Conservation (phyloP, 176 grass and related monocot species). For the Paspalum notatum region DNA sequence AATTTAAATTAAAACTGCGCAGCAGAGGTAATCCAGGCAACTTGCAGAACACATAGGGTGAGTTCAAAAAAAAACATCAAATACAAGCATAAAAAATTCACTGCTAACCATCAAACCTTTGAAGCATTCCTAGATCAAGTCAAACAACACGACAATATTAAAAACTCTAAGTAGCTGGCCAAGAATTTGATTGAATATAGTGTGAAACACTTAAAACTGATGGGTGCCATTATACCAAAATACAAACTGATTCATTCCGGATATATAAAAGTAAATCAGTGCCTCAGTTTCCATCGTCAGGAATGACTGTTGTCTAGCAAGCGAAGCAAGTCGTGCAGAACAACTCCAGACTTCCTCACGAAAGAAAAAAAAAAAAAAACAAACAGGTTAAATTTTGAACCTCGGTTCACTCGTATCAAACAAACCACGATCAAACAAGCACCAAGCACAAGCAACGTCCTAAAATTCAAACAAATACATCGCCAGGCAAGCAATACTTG, state of each 20-base stretch:
- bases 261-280: no score
- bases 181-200: not conserved
- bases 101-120: constrained; percentile 4
- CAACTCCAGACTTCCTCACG: not conserved
- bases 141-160: not conserved
- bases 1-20: constrained; percentile 6
- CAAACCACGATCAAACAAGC: constrained; percentile 8
- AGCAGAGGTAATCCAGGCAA: not conserved
- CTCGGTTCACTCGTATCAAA: not conserved
- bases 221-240: not conserved
- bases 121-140: not conserved
- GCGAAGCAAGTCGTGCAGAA: no score
- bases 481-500: no score
- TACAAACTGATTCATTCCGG: no score
- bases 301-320: no score
- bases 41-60: not conserved
- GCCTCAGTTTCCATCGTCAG: no score
- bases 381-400: not conserved
- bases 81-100: constrained; percentile 12
- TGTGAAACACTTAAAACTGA: not conserved
- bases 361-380: constrained; percentile 8
- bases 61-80: constrained; percentile 1
- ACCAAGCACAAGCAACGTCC: not conserved
- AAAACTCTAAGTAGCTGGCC: not conserved
- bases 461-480: not conserved